phyloP scores from a whole-genome alignment of 768 basidiomycete species.

The Mycena epipterygia region DNA sequence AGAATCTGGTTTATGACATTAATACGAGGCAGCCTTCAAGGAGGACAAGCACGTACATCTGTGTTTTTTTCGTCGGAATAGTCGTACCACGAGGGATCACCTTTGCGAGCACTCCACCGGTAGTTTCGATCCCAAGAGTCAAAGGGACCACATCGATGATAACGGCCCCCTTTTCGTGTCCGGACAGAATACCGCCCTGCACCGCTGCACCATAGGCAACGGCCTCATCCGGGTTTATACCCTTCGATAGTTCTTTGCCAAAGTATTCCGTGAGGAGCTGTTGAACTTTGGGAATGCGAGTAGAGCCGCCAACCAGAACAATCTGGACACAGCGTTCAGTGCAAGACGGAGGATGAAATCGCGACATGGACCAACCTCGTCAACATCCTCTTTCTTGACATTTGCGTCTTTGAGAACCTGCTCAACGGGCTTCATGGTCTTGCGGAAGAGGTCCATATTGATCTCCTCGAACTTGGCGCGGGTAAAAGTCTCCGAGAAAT shows the following conservation, averaged over 20 bases:
- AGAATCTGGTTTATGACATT: slow-evolving; percentile 63
- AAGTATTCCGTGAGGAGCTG: slow-evolving; percentile 78
- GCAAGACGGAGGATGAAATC: not conserved
- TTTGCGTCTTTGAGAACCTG: slow-evolving; percentile 87
- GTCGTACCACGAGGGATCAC: slow-evolving; percentile 64
- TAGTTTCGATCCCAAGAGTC: slow-evolving; percentile 74
- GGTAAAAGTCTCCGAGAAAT: slow-evolving; percentile 85
- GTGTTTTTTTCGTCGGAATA: slow-evolving; percentile 66
- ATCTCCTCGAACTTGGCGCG: slow-evolving; percentile 90
- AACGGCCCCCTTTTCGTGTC: slow-evolving; percentile 63
- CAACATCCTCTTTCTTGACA: slow-evolving; percentile 83
- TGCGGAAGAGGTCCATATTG: slow-evolving; percentile 85
- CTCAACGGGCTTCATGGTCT: slow-evolving; percentile 89
- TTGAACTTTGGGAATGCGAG: slow-evolving; percentile 79
- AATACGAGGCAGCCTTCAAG: not conserved
- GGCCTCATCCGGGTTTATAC: slow-evolving; percentile 82
- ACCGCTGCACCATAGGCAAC: slow-evolving; percentile 82
- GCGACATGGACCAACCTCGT: slow-evolving; percentile 60
- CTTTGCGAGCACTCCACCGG: slow-evolving; percentile 72
- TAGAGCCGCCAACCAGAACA: slow-evolving; percentile 72
- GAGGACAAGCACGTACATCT: slow-evolving; percentile 47
- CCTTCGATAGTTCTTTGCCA: slow-evolving; percentile 75
- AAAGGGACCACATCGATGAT: slow-evolving; percentile 72
- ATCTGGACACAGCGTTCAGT: slow-evolving; percentile 44
- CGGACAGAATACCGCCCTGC: slow-evolving; percentile 75